Evolutionary conservation across 495 filamentous ascomycete genomes (phyloP), one percentile per base, ranked within the genome.

Genomic region (Xylaria nigripes): DNA sequence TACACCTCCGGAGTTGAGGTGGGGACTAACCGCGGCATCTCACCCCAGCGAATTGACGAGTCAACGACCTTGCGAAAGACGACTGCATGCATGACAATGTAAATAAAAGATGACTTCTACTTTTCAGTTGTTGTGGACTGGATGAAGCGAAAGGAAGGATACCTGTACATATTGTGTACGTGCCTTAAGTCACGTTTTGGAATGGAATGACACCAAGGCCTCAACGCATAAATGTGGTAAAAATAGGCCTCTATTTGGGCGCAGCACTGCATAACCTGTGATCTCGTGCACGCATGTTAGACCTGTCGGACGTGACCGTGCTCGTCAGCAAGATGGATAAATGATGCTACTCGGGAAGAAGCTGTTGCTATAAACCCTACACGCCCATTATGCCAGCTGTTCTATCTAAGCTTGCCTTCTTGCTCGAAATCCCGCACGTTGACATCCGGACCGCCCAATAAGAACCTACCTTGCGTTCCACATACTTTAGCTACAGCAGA

Each of bases 161-260:
- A 42, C 29, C 41, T 10, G 38, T 15, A 9, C 18, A 18, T 19
- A 12, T 18, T n/a, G 30, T 24, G 18, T 22, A 2, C 40, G 42
- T 41, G 12, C 22, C 34, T 54, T 22, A 12, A 54, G 48, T 44
- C 23, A 22, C 18, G 51, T 45, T 21, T 18, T 42, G 4, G 4
- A 29, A 29, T 29, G 18, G 32, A n/a, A 25, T 42, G 22, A 15
- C 32, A 21, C 25, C 34, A 51, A 29, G 40, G 40, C 27, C 40
- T 54, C n/a, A 3, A 42, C 6, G 32, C 19, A 25, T 48, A 12
- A 18, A 3, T 18, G 18, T 16, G n/a, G 48, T 54, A 54, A 54
- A 54, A 54, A 54, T 54, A 54, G 51, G 45, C 48, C n/a, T 45
- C 25, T 54, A 23, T 48, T 24, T 30, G 44, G 34, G 48, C 34